Evolutionary conservation across 129 eudicot genomes (phyloP), one percentile per base, ranked within the genome.

Genomic region (Artemisia argyi): DNA sequence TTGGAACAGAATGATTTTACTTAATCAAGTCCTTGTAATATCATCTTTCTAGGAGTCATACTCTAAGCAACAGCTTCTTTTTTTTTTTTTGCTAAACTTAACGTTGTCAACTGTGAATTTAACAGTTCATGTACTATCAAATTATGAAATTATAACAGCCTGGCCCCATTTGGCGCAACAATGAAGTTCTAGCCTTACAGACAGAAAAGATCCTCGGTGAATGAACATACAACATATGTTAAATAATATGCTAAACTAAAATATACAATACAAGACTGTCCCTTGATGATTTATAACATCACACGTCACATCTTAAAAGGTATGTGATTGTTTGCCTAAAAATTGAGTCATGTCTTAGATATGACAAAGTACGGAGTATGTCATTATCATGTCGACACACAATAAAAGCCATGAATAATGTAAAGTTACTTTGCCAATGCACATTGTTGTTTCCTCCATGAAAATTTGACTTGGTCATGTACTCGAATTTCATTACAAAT

Each of bases 261-360:
- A 39, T 39, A 39, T 7, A 39, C 46, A 7, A 48, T 1, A 68
- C 15, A 51, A 51, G 46, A 4, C 22, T 26, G 50, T 30, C 70
- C 63, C 22, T 15, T 15, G 62, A 63, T 73, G 48, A 70, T n/a
- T 49, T 24, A 22, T 18, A 48, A 12, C 11, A 24, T 72, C 57
- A 58, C 67, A 56, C 49, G 74, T 8, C 66, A 30, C 48, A 57
- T 56, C 51, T 51, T 73, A 48, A 49, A 26, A 16, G 32, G 30
- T 61, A 72, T 12, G 50, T 28, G 12, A 12, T 73, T 50, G 32
- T 16, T 49, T 69, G 35, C 16, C 50, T 61, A 59, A 44, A 58
- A 26, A 30, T 6, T 28, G 30, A 28, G 56, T 59, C 49, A 72
- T 66, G 26, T 56, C 67, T 72, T 39, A 14, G 44, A 72, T 44